Evolutionary conservation across 177 flowering plant species (phyloP).

Genomic region (Vitis hybrid): DNA sequence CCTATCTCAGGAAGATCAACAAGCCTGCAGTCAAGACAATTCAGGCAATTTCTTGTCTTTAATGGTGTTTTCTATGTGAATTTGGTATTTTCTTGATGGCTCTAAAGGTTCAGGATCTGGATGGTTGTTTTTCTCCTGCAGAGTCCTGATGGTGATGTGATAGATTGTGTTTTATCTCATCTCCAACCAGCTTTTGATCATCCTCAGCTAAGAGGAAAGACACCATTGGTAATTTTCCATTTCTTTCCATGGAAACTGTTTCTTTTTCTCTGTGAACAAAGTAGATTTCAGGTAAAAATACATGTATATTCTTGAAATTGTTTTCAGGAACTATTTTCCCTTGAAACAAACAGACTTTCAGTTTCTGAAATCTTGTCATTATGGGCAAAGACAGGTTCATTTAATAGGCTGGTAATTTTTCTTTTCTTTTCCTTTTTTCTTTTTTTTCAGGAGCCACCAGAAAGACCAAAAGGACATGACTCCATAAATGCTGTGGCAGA

Average conservation of each 20-base stretch:
- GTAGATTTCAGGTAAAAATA: too few relatives aligned
- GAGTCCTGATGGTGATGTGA: constrained; percentile 97
- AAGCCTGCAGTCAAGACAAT: constrained; percentile 67
- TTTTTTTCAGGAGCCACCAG: constrained; percentile 58
- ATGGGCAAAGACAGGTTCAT: neutral
- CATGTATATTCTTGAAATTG: too few relatives aligned
- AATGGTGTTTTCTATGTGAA: neutral
- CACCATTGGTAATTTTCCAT: constrained; percentile 59
- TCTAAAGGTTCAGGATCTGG: constrained; percentile 10
- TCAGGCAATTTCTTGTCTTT: constrained; percentile 39
- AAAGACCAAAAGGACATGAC: constrained; percentile 44
- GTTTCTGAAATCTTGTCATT: neutral
- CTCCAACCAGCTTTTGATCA: constrained; percentile 99
- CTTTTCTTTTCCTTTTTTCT: neutral
- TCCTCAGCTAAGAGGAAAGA: constrained; percentile 77
- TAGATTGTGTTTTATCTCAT: constrained; percentile 88
- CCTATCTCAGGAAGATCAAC: constrained; percentile 56
- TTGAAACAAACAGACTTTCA: neutral
- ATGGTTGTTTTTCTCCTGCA: constrained; percentile 24
- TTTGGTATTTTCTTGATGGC: neutral
- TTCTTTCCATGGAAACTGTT: neutral
- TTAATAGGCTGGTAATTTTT: neutral
- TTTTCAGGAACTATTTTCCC: too few relatives aligned
- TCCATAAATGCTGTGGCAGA: constrained; percentile 12
- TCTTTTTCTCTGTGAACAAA: neutral